phyloP scores from a whole-genome alignment of 139 green algal genomes.

The Micractinium sp. region DNA sequence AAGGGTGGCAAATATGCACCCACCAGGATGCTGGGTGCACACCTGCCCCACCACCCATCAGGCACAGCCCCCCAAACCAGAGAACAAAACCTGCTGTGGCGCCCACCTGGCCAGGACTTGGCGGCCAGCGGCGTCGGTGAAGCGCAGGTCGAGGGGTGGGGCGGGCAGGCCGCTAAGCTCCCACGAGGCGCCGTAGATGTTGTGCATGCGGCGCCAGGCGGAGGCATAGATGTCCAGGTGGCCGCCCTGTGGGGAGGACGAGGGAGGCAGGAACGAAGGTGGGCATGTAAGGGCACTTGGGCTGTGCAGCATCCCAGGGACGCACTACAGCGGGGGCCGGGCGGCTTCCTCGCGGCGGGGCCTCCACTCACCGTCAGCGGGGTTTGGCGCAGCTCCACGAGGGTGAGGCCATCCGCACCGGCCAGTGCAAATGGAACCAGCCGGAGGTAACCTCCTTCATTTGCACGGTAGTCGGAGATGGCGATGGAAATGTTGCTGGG shows the following conservation, averaged over 20 bases:
- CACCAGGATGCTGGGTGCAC: neutral
- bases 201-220: neutral
- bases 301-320: too few relatives aligned
- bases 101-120: neutral
- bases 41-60: neutral
- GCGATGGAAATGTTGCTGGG: neutral
- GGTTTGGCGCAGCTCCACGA: neutral
- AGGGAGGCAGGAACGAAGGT: neutral
- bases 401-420: neutral
- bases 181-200: neutral
- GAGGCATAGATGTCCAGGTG: neutral
- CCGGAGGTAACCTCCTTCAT: neutral
- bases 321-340: too few relatives aligned
- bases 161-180: neutral
- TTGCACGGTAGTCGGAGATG: neutral
- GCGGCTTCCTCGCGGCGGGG: too few relatives aligned
- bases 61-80: neutral
- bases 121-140: neutral
- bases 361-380: neutral
- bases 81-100: neutral
- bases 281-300: neutral
- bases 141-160: neutral
- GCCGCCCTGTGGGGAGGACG: neutral
- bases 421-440: neutral
- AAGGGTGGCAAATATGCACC: neutral